Percentiles rank a stretch among this genome's conserved stretches.
Evolutionary conservation across 73 alveolate genomes (phyloP).

Genomic region (Effrenium voratum): DNA sequence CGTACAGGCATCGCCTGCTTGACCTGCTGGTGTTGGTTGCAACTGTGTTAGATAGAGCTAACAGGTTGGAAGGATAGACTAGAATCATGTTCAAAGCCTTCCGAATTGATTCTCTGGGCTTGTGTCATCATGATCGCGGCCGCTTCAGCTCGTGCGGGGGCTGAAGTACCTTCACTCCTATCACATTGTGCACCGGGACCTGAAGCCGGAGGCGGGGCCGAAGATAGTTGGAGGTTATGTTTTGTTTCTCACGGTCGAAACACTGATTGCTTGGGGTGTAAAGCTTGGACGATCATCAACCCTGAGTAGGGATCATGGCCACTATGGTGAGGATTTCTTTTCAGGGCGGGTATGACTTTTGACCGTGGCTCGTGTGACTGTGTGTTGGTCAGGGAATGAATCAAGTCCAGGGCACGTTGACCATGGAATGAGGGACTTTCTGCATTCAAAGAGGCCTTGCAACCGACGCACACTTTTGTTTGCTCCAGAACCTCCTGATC

Average conservation of each 20-base stretch:
- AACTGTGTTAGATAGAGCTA: neutral
- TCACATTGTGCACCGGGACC: conserved; percentile 68
- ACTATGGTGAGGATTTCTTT: too few relatives aligned
- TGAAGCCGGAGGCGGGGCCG: conserved; percentile 82
- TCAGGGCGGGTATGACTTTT: too few relatives aligned
- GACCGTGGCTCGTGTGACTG: too few relatives aligned
- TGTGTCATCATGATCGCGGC: neutral
- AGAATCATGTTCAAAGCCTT: neutral
- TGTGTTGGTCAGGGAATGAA: too few relatives aligned
- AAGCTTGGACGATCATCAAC: too few relatives aligned
- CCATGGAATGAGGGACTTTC: too few relatives aligned
- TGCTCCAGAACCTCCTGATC: conserved; percentile 50
- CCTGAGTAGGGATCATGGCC: too few relatives aligned
- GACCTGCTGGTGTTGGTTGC: neutral
- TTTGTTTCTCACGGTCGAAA: too few relatives aligned
- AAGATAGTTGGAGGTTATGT: neutral
- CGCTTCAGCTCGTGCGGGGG: conserved; percentile 61
- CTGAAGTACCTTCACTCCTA: conserved; percentile 78
- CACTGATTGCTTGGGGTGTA: too few relatives aligned
- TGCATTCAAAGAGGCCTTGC: neutral
- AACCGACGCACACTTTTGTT: neutral
- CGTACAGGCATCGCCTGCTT: conserved; percentile 3
- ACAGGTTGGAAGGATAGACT: neutral
- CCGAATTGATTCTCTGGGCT: neutral
- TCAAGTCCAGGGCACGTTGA: too few relatives aligned